These are phyloP conservation scores for Suhomyces kunorum DNA, from an alignment of 1,139 yeast species.

Conservation along the genomic window DNA sequence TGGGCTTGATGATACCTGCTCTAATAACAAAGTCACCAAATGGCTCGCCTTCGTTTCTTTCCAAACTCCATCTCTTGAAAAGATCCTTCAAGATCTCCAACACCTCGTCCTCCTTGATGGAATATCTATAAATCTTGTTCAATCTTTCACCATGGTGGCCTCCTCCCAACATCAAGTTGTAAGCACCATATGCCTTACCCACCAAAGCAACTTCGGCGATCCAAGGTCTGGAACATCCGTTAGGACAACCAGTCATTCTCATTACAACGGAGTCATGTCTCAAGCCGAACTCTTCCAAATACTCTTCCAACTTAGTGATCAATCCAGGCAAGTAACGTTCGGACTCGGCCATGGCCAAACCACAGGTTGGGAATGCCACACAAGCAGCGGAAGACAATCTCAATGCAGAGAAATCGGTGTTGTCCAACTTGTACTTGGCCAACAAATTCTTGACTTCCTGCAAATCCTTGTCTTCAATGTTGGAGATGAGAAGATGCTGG, in stretches of 20 bases:
- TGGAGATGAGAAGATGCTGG: conserved; percentile 83
- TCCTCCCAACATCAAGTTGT: conserved; percentile 94
- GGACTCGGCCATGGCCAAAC: conserved; percentile 97
- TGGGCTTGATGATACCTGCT: conserved; percentile 81
- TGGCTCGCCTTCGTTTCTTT: conserved; percentile 87
- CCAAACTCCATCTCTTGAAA: conserved; percentile 92
- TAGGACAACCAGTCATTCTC: conserved; percentile 99
- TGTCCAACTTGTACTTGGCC: conserved; percentile 78
- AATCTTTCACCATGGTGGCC: conserved; percentile 93
- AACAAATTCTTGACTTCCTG: conserved; percentile 62
- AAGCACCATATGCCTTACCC: conserved; percentile 93
- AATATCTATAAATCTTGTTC: conserved; percentile 85
- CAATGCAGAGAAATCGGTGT: conserved; percentile 78
- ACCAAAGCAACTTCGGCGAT: conserved; percentile 93
- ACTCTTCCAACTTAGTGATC: conserved; percentile 75
- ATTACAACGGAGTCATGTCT: conserved; percentile 93
- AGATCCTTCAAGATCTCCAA: conserved; percentile 74
- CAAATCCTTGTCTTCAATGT: conserved; percentile 69
- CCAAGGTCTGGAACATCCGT: conserved; percentile 99
- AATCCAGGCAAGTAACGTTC: conserved; percentile 91
- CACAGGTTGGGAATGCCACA: conserved; percentile 99
- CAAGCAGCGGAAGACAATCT: conserved; percentile 93
- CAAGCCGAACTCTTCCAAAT: conserved; percentile 87
- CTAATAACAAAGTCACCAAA: conserved; percentile 94
- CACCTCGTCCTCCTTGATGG: conserved; percentile 89